Evolutionary conservation across 2,329 filamentous ascomycete species (phyloP), one percentile per base, ranked within the genome.

Genomic region (Rhynchosporium graminicola): DNA sequence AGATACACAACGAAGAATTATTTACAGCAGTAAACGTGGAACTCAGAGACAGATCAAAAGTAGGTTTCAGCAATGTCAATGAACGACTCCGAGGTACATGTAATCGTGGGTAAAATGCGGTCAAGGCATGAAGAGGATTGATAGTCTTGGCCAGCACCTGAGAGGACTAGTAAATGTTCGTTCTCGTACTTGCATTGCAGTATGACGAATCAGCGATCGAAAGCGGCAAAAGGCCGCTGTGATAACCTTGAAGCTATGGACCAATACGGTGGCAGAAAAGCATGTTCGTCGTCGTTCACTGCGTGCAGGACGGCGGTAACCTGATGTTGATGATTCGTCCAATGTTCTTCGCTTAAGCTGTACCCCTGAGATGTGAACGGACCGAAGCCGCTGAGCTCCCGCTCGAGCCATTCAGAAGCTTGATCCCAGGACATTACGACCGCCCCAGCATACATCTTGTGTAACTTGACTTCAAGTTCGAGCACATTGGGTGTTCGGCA

Each of bases 241-340:
- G 64, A 67, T 66, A 43, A 28, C 13, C 54, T 38, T 10, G 9
- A 38, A 31, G 20, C 33, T 36, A 45, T 42, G 15, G 47, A 52
- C 67, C 67, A 69, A 69, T 69, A 59, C 64, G 61, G 50, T 38
- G 36, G 6, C 33, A 13, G 8, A 7, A 33, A n/a, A 62, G 60
- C 26, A 43, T 26, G 33, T 42, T 42, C 42, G 42, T 68, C 15
- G 47, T 15, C 31, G 50, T 58, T 63, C n/a, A 57, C 54, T 61
- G 28, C 58, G 20, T 64, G 64, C 65, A 67, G 50, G 60, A 62
- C 63, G 69, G 72, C 72, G 72, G 70, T 59, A 72, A 74, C 36
- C 57, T 10, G 42, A 29, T 31, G 52, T 12, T 33, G 29, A 20
- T 71, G 61, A 73, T 73, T 73, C 64, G 72, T 56, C 59, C 36